Evolutionary conservation across 352 stramenopile species (phyloP).

Genomic region (Globisporangium recalcitrans): DNA sequence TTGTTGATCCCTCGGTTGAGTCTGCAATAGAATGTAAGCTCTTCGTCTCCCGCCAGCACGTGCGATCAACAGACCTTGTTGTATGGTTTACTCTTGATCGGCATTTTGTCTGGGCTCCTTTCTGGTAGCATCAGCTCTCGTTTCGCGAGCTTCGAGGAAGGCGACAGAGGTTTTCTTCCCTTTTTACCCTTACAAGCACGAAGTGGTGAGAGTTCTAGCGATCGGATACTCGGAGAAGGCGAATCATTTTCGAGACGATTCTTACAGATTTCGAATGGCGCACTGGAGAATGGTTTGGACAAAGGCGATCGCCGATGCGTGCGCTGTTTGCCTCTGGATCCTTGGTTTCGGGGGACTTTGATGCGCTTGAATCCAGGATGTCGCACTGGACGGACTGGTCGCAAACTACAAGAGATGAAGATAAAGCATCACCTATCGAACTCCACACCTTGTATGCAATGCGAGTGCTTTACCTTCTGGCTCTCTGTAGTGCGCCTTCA

Average conservation of each 20-base stretch:
- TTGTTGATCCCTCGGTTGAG: not conserved
- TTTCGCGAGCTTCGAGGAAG: slow-evolving; percentile 6
- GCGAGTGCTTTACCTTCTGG: slow-evolving; percentile 6
- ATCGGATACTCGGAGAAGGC: not conserved
- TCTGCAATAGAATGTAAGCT: not conserved
- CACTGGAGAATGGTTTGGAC: not conserved
- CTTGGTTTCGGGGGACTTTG: not conserved
- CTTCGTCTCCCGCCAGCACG: not conserved
- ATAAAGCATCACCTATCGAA: not conserved
- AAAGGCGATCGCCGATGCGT: not conserved
- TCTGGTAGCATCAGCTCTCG: not conserved
- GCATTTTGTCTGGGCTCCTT: not conserved
- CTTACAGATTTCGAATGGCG: slow-evolving; percentile 2
- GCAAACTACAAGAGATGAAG: slow-evolving; percentile 9
- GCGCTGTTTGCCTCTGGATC: not conserved
- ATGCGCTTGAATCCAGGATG: not conserved
- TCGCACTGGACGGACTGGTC: slow-evolving; percentile 17
- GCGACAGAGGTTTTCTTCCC: not conserved
- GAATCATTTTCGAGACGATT: not conserved
- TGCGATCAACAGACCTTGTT: not conserved
- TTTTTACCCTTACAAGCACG: slow-evolving; percentile 7
- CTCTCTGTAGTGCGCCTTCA: not conserved
- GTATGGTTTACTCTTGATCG: not conserved
- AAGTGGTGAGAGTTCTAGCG: not conserved
- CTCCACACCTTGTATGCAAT: too few relatives aligned